These are phyloP conservation scores for Schizophyllum commune DNA, from an alignment of 1,284 basidiomycete genomes.

Conservation along the genomic window DNA sequence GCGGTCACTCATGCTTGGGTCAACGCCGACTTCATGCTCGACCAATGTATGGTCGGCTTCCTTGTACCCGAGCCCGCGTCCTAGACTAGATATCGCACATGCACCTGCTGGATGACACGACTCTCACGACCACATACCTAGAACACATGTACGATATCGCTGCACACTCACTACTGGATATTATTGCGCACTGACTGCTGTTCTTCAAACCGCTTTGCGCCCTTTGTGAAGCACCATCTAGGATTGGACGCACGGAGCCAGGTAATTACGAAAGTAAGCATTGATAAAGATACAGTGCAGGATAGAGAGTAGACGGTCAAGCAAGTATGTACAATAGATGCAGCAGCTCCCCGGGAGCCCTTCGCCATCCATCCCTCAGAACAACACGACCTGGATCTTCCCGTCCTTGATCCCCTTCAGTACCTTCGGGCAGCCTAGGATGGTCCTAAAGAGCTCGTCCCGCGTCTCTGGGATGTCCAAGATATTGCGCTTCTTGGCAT, in stretches of 20 bases:
- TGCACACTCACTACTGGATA: background rate
- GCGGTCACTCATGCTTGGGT: conserved; percentile 71
- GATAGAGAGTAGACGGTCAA: background rate
- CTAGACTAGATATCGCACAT: background rate
- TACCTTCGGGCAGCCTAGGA: conserved; percentile 57
- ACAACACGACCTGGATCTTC: conserved; percentile 69
- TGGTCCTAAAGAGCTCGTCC: conserved; percentile 70
- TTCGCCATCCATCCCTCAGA: conserved; percentile 29
- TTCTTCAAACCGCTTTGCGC: too few species aligned
- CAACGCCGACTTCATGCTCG: conserved; percentile 89
- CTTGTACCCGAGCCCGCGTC: conserved; percentile 54
- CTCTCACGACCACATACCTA: background rate
- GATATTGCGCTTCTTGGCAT: conserved; percentile 67
- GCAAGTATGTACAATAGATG: background rate
- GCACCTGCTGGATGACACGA: background rate
- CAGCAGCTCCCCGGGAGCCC: background rate
- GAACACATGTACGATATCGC: background rate
- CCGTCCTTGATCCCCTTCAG: conserved; percentile 58
- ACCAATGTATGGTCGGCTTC: conserved; percentile 86
- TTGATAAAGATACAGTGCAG: background rate
- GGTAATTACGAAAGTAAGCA: background rate
- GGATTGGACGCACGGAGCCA: background rate
- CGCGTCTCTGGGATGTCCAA: conserved; percentile 78
- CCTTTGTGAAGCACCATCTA: too few species aligned
- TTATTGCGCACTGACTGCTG: background rate